phyloP scores from a whole-genome alignment of 192 early-diverging fungal species.

The Rhizoclosmatium globosum region DNA sequence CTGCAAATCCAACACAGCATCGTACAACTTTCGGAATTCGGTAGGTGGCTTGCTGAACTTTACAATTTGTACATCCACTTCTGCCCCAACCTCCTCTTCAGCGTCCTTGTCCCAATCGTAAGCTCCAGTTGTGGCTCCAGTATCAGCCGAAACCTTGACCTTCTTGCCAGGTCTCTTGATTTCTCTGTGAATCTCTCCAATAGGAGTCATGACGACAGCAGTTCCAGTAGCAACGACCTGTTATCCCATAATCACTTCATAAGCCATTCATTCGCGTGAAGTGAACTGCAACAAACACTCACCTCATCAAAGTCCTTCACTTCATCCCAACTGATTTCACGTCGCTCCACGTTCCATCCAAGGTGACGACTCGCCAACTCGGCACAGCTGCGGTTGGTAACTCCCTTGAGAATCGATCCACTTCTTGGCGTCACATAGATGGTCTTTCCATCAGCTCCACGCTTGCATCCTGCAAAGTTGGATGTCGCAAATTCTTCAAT shows the following conservation, averaged over 20 bases:
- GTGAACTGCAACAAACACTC: constrained; percentile 30
- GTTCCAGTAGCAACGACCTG: constrained; percentile 62
- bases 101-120: constrained; percentile 49
- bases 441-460: constrained; percentile 46
- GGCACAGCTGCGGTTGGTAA: constrained; percentile 65
- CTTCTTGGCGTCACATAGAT: constrained; percentile 75
- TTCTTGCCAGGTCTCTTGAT: constrained; percentile 21
- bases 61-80: constrained; percentile 56
- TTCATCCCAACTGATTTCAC: constrained; percentile 63
- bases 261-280: background rate
- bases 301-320: constrained; percentile 70
- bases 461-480: constrained; percentile 74
- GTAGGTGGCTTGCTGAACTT: constrained; percentile 38
- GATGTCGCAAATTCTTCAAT: constrained; percentile 82
- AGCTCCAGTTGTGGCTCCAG: background rate
- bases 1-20: constrained; percentile 72
- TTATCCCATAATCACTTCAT: background rate
- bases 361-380: constrained; percentile 65
- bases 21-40: constrained; percentile 64
- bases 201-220: constrained; percentile 78
- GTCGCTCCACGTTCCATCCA: constrained; percentile 71
- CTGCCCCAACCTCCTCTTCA: constrained; percentile 50
- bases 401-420: constrained; percentile 66
- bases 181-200: constrained; percentile 69
- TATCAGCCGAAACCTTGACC: background rate